Evolutionary conservation across 179 eudicot species (phyloP).

Genomic region (Camellia oleifera): DNA sequence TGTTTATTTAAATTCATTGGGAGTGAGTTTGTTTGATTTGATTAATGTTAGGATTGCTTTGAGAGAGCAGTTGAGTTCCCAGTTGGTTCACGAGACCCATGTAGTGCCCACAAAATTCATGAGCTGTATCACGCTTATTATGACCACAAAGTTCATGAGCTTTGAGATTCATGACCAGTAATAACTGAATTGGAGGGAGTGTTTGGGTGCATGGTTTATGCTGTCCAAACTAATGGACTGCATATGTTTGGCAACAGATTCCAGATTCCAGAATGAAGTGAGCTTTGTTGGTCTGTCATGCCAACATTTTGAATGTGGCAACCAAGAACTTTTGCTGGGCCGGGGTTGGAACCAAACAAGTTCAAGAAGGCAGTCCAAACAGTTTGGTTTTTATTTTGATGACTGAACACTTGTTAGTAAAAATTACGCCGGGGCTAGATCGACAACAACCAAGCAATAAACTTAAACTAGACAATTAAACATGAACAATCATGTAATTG

Average conservation of each 20-base stretch:
- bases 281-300: background rate
- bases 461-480: no score
- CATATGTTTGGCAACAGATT: no score
- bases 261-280: no score
- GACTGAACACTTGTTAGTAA: no score
- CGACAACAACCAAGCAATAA: no score
- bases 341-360: no score
- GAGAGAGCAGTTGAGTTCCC: slow-evolving; percentile 32
- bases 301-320: background rate
- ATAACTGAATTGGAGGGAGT: background rate
- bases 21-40: slow-evolving; percentile 14
- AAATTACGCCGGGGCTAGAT: no score
- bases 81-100: slow-evolving; percentile 62
- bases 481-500: no score
- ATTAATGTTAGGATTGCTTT: slow-evolving; percentile 21
- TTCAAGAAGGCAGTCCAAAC: no score
- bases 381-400: no score
- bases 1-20: background rate
- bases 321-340: no score
- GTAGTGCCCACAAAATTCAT: slow-evolving; percentile 35
- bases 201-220: slow-evolving; percentile 12
- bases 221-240: background rate
- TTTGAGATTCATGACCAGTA: background rate
- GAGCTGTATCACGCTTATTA: slow-evolving; percentile 15
- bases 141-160: slow-evolving; percentile 42